Conservation (phyloP, 768 basidiomycete genomes). For the Leccinum aurantiacum region DNA sequence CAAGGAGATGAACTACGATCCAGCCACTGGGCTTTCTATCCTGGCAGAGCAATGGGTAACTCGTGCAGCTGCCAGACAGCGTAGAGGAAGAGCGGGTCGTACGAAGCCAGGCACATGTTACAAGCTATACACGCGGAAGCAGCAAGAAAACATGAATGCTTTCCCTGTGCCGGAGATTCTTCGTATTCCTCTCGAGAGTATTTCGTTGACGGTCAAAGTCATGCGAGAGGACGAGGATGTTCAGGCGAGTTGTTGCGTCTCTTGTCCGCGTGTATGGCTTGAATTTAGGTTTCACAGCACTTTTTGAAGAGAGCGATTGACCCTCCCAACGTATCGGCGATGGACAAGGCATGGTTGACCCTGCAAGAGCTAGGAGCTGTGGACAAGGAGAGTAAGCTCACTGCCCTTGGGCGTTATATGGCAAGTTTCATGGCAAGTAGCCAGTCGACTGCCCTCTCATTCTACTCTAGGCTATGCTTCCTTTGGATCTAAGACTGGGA, state of each 20-base stretch:
- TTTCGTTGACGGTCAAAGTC: slow-evolving; percentile 80
- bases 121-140: slow-evolving; percentile 79
- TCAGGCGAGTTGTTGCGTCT: slow-evolving; percentile 46
- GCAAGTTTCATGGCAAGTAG: slow-evolving; percentile 34
- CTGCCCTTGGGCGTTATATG: slow-evolving; percentile 81
- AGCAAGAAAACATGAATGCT: slow-evolving; percentile 63
- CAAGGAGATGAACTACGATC: slow-evolving; percentile 76
- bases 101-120: slow-evolving; percentile 82
- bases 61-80: slow-evolving; percentile 76
- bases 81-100: slow-evolving; percentile 88
- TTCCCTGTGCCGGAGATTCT: slow-evolving; percentile 89
- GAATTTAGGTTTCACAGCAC: slow-evolving; percentile 35
- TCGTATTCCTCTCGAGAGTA: slow-evolving; percentile 79
- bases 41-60: slow-evolving; percentile 81
- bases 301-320: slow-evolving; percentile 78
- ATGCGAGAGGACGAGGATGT: slow-evolving; percentile 78
- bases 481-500: slow-evolving; percentile 81
- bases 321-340: slow-evolving; percentile 72
- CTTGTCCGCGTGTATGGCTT: not conserved
- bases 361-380: slow-evolving; percentile 80
- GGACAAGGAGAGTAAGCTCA: slow-evolving; percentile 59
- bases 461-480: slow-evolving; percentile 68
- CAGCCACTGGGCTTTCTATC: slow-evolving; percentile 68
- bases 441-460: not conserved
- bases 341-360: slow-evolving; percentile 74